Percentiles rank a stretch among this genome's conserved stretches.
These are phyloP conservation scores for Fusarium chaquense DNA, from an alignment of 2,329 filamentous ascomycete genomes.

Conservation along the genomic window DNA sequence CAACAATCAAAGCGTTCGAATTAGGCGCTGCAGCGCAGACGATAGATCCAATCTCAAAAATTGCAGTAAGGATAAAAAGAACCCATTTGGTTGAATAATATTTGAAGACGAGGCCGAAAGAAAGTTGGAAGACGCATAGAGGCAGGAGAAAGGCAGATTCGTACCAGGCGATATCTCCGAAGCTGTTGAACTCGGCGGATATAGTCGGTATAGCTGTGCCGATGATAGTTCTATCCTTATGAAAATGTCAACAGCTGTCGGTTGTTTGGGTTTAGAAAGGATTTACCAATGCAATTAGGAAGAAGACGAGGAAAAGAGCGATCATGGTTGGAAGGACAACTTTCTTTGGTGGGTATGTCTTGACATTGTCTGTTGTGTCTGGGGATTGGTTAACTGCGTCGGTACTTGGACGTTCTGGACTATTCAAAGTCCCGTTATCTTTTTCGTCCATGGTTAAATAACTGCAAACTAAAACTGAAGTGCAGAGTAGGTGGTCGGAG, in stretches of 20 bases:
- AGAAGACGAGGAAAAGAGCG: slow-evolving; percentile 22
- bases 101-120: slow-evolving; percentile 27
- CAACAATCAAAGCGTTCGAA: slow-evolving; percentile 22
- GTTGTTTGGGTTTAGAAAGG: rapidly evolving
- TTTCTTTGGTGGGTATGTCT: slow-evolving; percentile 23
- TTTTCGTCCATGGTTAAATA: slow-evolving; percentile 1
- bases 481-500: too few relatives aligned
- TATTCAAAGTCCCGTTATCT: rapidly evolving
- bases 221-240: slow-evolving; percentile 26
- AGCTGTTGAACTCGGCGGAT: slow-evolving; percentile 30
- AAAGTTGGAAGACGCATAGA: slow-evolving; percentile 32
- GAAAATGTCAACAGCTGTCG: rapidly evolving
- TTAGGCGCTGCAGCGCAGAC: slow-evolving; percentile 24
- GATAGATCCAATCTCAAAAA: slow-evolving; percentile 21
- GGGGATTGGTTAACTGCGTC: rapidly evolving
- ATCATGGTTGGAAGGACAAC: slow-evolving; percentile 26
- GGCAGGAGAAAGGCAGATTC: slow-evolving; percentile 31
- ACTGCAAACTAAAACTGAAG: too few relatives aligned
- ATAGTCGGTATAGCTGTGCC: slow-evolving; percentile 32
- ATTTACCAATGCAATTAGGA: slow-evolving; percentile 20
- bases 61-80: slow-evolving; percentile 3
- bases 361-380: not conserved
- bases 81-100: slow-evolving; percentile 33
- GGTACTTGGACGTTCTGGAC: not conserved
- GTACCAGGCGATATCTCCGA: slow-evolving; percentile 32